A percentile compares a stretch with the other conserved stretches of the same genome.
phyloP scores from a whole-genome alignment of 2,329 filamentous ascomycete species.

The Penicillium olsonii region DNA sequence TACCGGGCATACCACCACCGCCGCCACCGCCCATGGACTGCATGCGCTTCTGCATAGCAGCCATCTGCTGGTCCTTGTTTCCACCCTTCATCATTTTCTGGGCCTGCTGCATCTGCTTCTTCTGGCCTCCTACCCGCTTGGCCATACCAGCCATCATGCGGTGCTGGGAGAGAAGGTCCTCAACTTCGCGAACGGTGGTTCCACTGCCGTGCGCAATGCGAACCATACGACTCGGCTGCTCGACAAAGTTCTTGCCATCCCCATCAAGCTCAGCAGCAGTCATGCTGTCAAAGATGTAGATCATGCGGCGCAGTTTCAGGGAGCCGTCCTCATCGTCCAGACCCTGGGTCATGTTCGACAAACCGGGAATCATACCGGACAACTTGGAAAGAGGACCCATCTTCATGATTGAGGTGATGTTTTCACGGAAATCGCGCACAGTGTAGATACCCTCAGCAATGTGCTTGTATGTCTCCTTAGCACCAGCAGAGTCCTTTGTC shows the following conservation, averaged over 20 bases:
- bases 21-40: conserved; percentile 83
- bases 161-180: conserved; percentile 96
- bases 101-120: conserved; percentile 95
- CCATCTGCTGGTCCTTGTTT: conserved; percentile 90
- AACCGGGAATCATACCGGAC: conserved; percentile 97
- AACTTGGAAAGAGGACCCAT: conserved; percentile 98
- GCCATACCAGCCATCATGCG: conserved; percentile 99
- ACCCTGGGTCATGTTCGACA: conserved; percentile 88
- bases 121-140: conserved; percentile 96
- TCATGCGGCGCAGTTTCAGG: conserved; percentile 93
- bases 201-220: conserved; percentile 86
- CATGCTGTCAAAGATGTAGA: conserved; percentile 99
- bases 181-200: conserved; percentile 87
- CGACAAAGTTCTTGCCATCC: conserved; percentile 90
- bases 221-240: conserved; percentile 90
- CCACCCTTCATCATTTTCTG: conserved; percentile 88
- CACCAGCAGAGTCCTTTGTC: conserved; percentile 77
- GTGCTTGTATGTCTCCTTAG: conserved; percentile 98
- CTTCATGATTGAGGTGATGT: conserved; percentile 98
- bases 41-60: conserved; percentile 94
- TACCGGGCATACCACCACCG: conserved; percentile 65
- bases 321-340: conserved; percentile 98
- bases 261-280: conserved; percentile 92
- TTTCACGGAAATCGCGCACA: conserved; percentile 88
- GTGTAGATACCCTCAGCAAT: conserved; percentile 97